Evolutionary conservation across 345 rosid genomes (phyloP).

Genomic region (Brassica rapa): DNA sequence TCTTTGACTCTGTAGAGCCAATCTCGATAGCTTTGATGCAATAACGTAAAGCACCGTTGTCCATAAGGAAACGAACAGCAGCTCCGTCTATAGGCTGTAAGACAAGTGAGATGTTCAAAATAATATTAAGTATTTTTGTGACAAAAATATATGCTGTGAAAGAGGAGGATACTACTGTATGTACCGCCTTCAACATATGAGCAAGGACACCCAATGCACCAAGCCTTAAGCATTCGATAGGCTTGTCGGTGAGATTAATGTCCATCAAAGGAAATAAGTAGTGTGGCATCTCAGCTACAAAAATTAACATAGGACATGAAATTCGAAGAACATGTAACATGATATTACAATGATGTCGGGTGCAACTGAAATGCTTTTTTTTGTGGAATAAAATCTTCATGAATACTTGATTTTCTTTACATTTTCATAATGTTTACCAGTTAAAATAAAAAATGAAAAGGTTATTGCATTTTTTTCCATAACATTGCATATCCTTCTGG

Average conservation of each 20-base stretch:
- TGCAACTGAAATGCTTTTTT: background rate
- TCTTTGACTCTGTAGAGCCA: constrained; percentile 47
- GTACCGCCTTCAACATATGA: constrained; percentile 51
- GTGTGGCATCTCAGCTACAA: constrained; percentile 50
- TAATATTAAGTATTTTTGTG: background rate
- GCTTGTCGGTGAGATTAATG: constrained; percentile 23
- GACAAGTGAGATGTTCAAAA: constrained; percentile 4
- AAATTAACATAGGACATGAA: constrained; percentile 11
- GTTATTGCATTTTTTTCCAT: too few relatives aligned
- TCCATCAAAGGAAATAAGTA: constrained; percentile 53
- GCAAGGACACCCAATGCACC: constrained; percentile 61
- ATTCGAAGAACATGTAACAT: background rate
- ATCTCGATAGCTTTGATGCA: constrained; percentile 44
- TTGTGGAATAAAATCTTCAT: background rate
- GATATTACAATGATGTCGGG: background rate
- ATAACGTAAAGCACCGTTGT: constrained; percentile 35
- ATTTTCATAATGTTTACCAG: background rate
- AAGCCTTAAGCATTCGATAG: constrained; percentile 50
- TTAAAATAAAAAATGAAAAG: background rate
- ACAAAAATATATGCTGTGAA: background rate
- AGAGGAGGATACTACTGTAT: constrained; percentile 11
- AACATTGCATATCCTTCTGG: background rate
- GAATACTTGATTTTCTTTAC: background rate
- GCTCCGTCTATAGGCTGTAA: constrained; percentile 43
- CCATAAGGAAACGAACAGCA: constrained; percentile 42